Conservation (phyloP, 177 flowering plant genomes). For the Vitis hybrid region DNA sequence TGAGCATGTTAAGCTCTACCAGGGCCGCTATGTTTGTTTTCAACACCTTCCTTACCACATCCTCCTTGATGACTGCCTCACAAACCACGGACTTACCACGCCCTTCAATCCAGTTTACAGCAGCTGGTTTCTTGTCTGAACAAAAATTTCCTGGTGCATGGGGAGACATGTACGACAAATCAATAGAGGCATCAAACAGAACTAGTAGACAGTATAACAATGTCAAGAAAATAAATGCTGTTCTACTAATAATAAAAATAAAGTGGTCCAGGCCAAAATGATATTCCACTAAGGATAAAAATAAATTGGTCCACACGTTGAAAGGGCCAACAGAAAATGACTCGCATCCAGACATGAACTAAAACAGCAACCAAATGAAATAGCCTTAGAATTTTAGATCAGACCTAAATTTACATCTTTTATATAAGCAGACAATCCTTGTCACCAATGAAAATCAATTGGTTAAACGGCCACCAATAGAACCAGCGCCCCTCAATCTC, state of each 20-base stretch:
- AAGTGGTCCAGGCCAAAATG: background rate
- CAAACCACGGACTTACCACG: conserved; percentile 91
- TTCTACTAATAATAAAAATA: background rate
- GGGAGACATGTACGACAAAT: background rate
- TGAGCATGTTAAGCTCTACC: conserved; percentile 89
- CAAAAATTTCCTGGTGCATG: conserved; percentile 70
- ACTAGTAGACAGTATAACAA: background rate
- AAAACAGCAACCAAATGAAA: background rate
- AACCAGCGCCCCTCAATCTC: no score
- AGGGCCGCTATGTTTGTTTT: conserved; percentile 68
- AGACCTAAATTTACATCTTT: no score
- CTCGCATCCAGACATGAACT: no score
- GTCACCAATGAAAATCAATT: no score
- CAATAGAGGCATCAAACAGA: background rate
- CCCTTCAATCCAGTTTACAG: conserved; percentile 92
- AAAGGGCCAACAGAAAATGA: no score
- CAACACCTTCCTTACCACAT: conserved; percentile 70
- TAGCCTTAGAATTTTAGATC: no score
- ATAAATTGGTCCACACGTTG: no score
- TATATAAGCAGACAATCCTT: no score
- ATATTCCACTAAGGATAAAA: no score
- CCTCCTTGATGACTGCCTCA: conserved; percentile 76
- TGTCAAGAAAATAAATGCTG: background rate
- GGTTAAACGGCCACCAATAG: no score
- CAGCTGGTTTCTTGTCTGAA: conserved; percentile 89